phyloP scores from a whole-genome alignment of 345 rosid species.

The Angophora floribunda region DNA sequence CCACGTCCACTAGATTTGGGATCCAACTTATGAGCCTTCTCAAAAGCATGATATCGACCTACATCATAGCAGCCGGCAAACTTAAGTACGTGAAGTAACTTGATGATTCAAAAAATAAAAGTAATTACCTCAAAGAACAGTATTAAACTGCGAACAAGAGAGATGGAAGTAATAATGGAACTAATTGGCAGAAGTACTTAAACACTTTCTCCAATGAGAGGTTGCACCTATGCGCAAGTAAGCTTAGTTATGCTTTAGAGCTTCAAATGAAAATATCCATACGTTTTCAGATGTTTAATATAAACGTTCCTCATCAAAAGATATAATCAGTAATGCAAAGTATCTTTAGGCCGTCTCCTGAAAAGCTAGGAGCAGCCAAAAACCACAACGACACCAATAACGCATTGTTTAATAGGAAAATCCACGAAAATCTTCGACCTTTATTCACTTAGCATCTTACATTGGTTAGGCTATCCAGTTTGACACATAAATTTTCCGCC shows the following conservation, averaged over 20 bases:
- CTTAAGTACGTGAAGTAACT: too few relatives aligned
- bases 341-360: too few relatives aligned
- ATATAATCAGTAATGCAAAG: background rate
- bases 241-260: background rate
- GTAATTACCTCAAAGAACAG: background rate
- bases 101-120: too few relatives aligned
- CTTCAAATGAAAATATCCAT: too few relatives aligned
- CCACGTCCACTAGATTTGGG: conserved; percentile 94
- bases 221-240: background rate
- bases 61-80: background rate
- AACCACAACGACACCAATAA: too few relatives aligned
- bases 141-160: too few relatives aligned
- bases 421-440: background rate
- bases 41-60: conserved; percentile 97
- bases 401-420: too few relatives aligned
- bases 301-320: background rate
- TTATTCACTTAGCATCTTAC: background rate
- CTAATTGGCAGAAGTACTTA: too few relatives aligned
- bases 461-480: background rate
- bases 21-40: conserved; percentile 90
- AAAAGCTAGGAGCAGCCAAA: too few relatives aligned
- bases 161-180: too few relatives aligned
- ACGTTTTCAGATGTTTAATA: background rate
- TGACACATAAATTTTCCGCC: background rate
- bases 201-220: too few relatives aligned